Percentiles rank a stretch among this genome's conserved stretches.
Conservation (phyloP, 2,329 filamentous ascomycete species). For the Pseudocercospora musae region DNA sequence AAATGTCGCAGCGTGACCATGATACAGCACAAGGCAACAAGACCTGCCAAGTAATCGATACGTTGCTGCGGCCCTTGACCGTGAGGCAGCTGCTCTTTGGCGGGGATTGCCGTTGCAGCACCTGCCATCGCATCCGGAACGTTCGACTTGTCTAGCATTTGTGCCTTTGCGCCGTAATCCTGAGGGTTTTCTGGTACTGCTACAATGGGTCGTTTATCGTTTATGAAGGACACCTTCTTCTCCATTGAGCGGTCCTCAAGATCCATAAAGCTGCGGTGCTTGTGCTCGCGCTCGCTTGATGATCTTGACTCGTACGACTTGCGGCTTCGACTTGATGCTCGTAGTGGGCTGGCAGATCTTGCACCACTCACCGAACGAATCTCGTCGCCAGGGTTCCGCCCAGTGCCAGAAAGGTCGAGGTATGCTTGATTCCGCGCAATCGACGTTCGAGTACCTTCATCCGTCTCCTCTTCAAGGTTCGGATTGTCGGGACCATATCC, state of each 20-base stretch:
- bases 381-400: constrained; percentile 8
- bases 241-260: constrained; percentile 11
- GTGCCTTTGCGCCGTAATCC: constrained; percentile 15
- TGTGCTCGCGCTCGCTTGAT: not conserved
- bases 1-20: constrained; percentile 48
- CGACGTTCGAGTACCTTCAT: not conserved
- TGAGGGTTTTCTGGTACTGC: constrained; percentile 18
- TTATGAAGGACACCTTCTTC: constrained; percentile 2
- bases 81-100: constrained; percentile 16
- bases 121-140: constrained; percentile 22
- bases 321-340: not conserved
- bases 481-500: not conserved
- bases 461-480: not conserved
- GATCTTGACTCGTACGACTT: not conserved
- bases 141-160: constrained; percentile 14
- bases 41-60: constrained; percentile 48
- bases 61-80: constrained; percentile 26
- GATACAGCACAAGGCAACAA: constrained; percentile 45
- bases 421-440: constrained; percentile 5
- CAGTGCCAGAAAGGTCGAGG: constrained; percentile 13
- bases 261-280: constrained; percentile 21
- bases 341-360: not conserved
- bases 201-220: not conserved
- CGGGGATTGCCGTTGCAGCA: constrained; percentile 17
- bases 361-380: constrained; percentile 12